A percentile compares a stretch with the other conserved stretches of the same genome.
phyloP scores from a whole-genome alignment of 2,329 filamentous ascomycete species.

The Claviceps humidiphila region DNA sequence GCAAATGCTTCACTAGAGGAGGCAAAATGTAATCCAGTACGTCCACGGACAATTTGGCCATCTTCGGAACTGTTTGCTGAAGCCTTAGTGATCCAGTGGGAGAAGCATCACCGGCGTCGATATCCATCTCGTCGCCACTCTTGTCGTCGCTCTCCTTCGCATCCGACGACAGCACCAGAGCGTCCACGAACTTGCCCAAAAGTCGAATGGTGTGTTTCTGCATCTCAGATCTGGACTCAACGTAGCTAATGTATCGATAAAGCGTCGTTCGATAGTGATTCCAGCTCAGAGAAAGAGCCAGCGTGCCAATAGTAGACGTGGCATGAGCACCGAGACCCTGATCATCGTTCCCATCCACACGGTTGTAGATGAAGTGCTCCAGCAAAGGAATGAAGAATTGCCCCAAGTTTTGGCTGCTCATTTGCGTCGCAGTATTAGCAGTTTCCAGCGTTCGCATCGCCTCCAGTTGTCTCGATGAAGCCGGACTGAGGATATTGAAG shows the following conservation, averaged over 20 bases:
- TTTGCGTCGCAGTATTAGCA: constrained; percentile 47
- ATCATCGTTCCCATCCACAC: constrained; percentile 58
- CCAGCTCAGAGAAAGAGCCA: constrained; percentile 75
- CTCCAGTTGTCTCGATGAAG: constrained; percentile 71
- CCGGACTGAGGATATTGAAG: constrained; percentile 80
- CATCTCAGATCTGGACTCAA: constrained; percentile 65
- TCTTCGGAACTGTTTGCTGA: constrained; percentile 50
- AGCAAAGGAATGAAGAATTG: constrained; percentile 83
- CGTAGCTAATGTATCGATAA: constrained; percentile 69
- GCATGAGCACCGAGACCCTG: constrained; percentile 80
- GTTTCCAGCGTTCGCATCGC: constrained; percentile 65
- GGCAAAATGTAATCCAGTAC: constrained; percentile 65
- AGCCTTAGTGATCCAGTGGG: constrained; percentile 30
- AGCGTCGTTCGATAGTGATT: constrained; percentile 77
- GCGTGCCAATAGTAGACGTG: constrained; percentile 61
- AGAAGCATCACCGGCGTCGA: constrained; percentile 22
- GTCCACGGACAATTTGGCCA: constrained; percentile 56
- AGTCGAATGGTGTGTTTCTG: constrained; percentile 80
- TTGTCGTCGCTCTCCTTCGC: constrained; percentile 18
- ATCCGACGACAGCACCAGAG: constrained; percentile 47
- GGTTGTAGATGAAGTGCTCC: constrained; percentile 86
- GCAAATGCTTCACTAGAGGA: constrained; percentile 68
- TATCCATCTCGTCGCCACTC: constrained; percentile 20
- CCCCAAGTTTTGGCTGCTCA: constrained; percentile 66
- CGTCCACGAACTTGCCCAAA: constrained; percentile 68